phyloP scores from a whole-genome alignment of 1,139 yeast genomes.

The Komagataea norvegica region DNA sequence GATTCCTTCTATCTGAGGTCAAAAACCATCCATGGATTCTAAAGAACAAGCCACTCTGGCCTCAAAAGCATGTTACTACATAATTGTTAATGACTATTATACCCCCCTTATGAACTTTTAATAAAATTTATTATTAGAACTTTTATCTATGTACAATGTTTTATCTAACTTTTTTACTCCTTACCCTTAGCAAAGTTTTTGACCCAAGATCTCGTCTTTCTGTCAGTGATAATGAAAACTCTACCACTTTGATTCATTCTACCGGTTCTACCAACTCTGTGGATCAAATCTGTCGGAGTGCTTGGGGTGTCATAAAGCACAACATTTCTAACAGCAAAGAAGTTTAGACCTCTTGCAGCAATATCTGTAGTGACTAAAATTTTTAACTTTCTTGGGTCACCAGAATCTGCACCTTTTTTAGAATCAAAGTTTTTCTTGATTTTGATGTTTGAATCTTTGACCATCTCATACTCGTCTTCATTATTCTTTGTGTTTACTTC shows the following conservation, averaged over 20 bases:
- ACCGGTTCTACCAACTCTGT: slow-evolving; percentile 92
- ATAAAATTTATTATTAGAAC: neutral
- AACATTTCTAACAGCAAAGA: slow-evolving; percentile 76
- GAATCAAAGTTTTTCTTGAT: slow-evolving; percentile 5
- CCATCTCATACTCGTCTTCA: slow-evolving; percentile 18
- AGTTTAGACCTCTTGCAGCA: slow-evolving; percentile 85
- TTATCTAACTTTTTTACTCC: neutral
- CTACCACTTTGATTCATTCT: slow-evolving; percentile 87
- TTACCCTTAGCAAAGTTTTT: slow-evolving; percentile 48
- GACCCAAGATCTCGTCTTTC: slow-evolving; percentile 72
- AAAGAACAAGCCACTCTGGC: slow-evolving; percentile 55
- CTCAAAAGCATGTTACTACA: slow-evolving; percentile 18
- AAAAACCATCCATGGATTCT: slow-evolving; percentile 79
- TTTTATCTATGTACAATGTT: neutral
- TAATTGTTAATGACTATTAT: neutral
- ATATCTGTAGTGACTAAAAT: slow-evolving; percentile 88
- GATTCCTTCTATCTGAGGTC: slow-evolving; percentile 59
- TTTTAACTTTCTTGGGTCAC: slow-evolving; percentile 35
- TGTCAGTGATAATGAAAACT: slow-evolving; percentile 70
- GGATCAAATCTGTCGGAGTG: slow-evolving; percentile 81
- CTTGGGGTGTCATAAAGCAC: slow-evolving; percentile 82
- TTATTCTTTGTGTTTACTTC: slow-evolving; percentile 18
- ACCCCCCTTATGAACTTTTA: neutral
- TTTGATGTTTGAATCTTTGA: slow-evolving; percentile 18
- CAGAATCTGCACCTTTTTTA: neutral